phyloP scores from a whole-genome alignment of 345 rosid genomes.

The Camelina hispida region DNA sequence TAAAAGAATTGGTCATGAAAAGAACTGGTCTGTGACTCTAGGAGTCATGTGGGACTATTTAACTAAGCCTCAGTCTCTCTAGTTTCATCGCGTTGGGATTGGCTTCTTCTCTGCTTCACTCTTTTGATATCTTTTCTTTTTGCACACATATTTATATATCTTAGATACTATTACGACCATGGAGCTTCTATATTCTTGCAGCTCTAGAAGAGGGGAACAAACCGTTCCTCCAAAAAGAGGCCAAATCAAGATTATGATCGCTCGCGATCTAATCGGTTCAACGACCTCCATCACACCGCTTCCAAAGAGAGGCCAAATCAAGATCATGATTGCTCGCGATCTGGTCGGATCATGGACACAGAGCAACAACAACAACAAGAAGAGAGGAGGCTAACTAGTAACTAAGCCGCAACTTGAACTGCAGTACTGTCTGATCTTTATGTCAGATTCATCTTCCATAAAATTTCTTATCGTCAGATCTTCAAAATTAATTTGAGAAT shows the following conservation, averaged over 20 bases:
- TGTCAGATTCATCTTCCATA: no score
- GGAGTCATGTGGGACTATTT: neutral
- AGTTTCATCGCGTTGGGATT: neutral
- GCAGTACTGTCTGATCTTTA: no score
- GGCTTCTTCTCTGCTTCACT: neutral
- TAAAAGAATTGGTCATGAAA: slow-evolving; percentile 1
- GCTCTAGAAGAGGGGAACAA: neutral
- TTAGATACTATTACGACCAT: slow-evolving; percentile 3
- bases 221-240: slow-evolving; percentile 38
- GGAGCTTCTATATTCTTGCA: slow-evolving; percentile 20
- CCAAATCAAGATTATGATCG: slow-evolving; percentile 28
- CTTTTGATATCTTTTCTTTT: neutral
- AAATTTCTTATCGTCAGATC: no score
- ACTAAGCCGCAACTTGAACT: neutral
- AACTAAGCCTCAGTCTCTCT: neutral
- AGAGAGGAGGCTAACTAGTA: neutral
- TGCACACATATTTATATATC: neutral
- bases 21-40: neutral
- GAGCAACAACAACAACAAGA: neutral
- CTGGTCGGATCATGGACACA: neutral
- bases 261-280: slow-evolving; percentile 10
- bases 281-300: neutral
- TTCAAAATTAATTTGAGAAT: no score
- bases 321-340: slow-evolving; percentile 36
- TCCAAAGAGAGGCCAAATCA: slow-evolving; percentile 21